Percentiles rank a stretch among this genome's conserved stretches.
These are phyloP conservation scores for Puccinia hordei DNA, from an alignment of 1,284 basidiomycete species.

Conservation along the genomic window DNA sequence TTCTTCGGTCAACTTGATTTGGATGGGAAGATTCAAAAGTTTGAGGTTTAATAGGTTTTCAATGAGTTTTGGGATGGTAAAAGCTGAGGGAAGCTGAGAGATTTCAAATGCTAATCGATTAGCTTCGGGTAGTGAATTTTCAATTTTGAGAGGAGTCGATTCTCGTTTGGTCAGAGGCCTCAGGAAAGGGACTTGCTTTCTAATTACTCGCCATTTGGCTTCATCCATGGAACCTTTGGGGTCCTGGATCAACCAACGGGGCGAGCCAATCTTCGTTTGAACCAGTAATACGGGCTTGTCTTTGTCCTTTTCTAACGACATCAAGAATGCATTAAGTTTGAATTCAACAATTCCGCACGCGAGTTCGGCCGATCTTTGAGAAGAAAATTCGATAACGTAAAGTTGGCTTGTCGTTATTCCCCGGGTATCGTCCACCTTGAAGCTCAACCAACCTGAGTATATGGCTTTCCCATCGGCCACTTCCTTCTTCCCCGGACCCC, in stretches of 20 bases:
- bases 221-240: neutral
- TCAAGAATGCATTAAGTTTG: neutral
- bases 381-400: conserved; percentile 4
- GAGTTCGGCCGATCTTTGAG: neutral
- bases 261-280: neutral
- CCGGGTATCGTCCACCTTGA: neutral
- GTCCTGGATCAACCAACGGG: conserved; percentile 7
- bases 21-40: neutral
- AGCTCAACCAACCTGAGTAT: neutral
- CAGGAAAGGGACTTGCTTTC: neutral
- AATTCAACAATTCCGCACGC: neutral
- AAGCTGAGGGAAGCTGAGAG: neutral
- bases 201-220: neutral
- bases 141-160: neutral
- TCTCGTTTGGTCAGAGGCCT: neutral
- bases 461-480: neutral
- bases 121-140: neutral
- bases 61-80: neutral
- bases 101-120: conserved; percentile 8
- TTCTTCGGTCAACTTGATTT: conserved; percentile 14
- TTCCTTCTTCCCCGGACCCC: neutral
- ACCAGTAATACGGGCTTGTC: neutral
- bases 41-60: neutral
- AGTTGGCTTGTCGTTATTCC: neutral
- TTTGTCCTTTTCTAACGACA: neutral